Base-by-base conservation (phyloP, 768 basidiomycete genomes). In the Pulveroboletus sp. region DNA sequence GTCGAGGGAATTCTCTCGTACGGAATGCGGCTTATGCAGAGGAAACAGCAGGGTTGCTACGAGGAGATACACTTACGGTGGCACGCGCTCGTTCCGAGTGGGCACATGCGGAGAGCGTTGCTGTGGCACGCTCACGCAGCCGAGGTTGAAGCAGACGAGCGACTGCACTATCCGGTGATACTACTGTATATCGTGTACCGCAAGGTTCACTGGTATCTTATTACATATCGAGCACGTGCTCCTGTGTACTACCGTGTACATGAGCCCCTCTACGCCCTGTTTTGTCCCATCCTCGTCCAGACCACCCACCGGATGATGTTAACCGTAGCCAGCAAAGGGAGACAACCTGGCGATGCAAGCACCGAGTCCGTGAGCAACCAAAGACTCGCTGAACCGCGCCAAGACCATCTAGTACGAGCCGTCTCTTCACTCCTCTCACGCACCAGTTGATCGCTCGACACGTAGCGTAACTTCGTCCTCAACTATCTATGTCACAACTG, bases 401-500 rank as follows among this genome's bases (percentile, higher is more conserved):
- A 76, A 17, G 74, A 73, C 54, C 71, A 76, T 47, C 66, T 81
- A 51, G 80, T 80, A 65, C 26, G 63, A 40, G 17, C 37, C 26
- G 43, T n/a, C 32, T 21, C 10, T 18, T 6, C 14, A 27, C 46
- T 52, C 27, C 51, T 51, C n/a, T 39, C 44, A 27, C 7, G 7
- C 37, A 43, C 32, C 7, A 30, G 15, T 41, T 50, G 43, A 51
- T 54, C 43, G 41, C 31, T 42, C 39, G 26, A 36, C 51, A 11
- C 50, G 10, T 60, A 89, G 87, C 80, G 82, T 39, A 65, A 76
- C 15, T 69, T 92, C 40, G 83, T 92, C 14, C 71, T 92, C 33
- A 83, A 88, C 58, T 92, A 90, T 61, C 77, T 93, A 1, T 80
- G 79, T 47, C 86, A 91, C 58, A 76, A 80, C 36, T 84, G 84